Conservation (phyloP, 2,329 filamentous ascomycete genomes). For the Coleophoma eucalyptorum region DNA sequence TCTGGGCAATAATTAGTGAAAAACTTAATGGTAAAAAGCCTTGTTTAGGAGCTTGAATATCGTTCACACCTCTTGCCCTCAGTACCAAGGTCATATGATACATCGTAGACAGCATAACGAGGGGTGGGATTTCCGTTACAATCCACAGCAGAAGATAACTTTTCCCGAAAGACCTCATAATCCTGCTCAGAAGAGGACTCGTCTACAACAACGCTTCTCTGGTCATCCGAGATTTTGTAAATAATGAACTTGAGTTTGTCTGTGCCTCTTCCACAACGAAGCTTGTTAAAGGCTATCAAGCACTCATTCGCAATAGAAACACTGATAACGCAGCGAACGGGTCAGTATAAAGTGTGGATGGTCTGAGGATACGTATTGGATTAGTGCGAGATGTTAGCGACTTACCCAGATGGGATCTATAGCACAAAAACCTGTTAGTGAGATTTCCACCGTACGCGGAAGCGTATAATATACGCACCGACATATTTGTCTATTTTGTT, state of each 20-base stretch:
- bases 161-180: neutral
- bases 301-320: neutral
- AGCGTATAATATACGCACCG: neutral
- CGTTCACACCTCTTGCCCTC: neutral
- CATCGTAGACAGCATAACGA: neutral
- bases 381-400: neutral
- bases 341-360: neutral
- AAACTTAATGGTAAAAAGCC: neutral
- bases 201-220: neutral
- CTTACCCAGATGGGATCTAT: neutral
- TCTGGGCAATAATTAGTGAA: neutral
- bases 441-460: neutral
- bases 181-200: neutral
- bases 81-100: neutral
- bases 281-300: neutral
- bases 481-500: neutral
- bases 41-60: neutral
- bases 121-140: neutral
- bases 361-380: neutral
- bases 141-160: neutral
- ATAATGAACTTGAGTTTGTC: neutral
- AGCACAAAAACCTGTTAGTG: neutral
- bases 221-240: neutral
- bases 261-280: neutral
- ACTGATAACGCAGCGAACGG: neutral